Evolutionary conservation across 495 filamentous ascomycete genomes (phyloP).

Genomic region (Penicillium antarcticum): DNA sequence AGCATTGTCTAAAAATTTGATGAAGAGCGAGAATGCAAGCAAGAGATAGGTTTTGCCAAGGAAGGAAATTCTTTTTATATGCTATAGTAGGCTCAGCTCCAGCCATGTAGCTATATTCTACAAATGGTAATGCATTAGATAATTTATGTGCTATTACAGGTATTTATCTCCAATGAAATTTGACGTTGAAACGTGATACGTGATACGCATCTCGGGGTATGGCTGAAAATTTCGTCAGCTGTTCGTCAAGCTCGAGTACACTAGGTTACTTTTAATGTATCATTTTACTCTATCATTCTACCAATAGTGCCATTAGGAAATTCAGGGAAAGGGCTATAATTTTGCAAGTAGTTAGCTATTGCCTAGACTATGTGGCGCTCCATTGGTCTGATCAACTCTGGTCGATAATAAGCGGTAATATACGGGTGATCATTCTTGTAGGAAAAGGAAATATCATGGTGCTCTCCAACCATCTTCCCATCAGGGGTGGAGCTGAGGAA

Average conservation of each 20-base stretch:
- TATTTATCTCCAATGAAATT: background rate
- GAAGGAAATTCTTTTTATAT: background rate
- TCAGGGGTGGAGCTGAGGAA: background rate
- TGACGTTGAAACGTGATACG: background rate
- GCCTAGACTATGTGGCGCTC: background rate
- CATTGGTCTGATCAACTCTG: background rate
- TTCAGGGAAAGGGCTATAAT: background rate
- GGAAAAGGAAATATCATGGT: background rate
- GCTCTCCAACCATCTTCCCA: background rate
- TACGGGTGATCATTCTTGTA: background rate
- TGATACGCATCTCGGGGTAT: background rate
- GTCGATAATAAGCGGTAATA: background rate
- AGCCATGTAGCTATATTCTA: background rate
- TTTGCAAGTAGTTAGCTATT: background rate
- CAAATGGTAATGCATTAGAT: background rate
- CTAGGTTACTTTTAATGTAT: background rate
- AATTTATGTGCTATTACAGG: background rate
- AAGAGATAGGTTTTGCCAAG: background rate
- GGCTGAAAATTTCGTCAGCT: background rate
- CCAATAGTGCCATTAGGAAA: background rate
- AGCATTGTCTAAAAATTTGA: background rate
- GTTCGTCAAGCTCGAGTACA: background rate
- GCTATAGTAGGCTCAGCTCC: background rate
- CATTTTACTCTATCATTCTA: background rate
- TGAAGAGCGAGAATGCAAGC: background rate